Base-by-base conservation (phyloP, 2,329 filamentous ascomycete genomes). In the Penicillium expansum region DNA sequence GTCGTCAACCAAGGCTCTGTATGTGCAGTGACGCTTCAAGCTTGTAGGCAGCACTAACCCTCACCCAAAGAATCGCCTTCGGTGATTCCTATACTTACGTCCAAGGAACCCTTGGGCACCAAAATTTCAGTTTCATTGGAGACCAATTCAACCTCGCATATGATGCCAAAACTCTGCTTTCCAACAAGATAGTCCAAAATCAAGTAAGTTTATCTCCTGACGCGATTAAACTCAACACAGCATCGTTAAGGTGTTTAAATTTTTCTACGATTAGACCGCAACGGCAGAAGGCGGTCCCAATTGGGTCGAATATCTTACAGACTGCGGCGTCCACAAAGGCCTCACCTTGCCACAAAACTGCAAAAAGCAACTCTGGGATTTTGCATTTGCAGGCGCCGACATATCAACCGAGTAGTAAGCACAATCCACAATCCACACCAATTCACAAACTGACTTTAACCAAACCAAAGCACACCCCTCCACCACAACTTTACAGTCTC, bases 91-190 rank as follows among this genome's bases (percentile, higher is more conserved):
- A 71, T 24, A 71, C 80, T 1, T 85, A 77, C 54, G 75, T 83
- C 0, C 81, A 83, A 71, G 82, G 82, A 10, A 79, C 78, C 0
- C 67, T 75, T n/a, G 82, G 82, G 4, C 76, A 71, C 32, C 70
- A 77, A 52, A 80, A 82, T 57, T 83, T 74, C 62, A 81, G 77
- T 53, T 84, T 83, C 69, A 83, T 84, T 44, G 80, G 80, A n/a
- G 79, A 82, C 59, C 72, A 75, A 45, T 69, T 79, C n/a, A 71
- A 82, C 55, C 75, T 78, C 32, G 69, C 74, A 27, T 83, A 78
- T 62, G 76, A 77, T 0, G 68, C 77, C 0, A 52, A 72, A 8
- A 67, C 77, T 14, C 73, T 84, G 0, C 71, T 83, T 14, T 69
- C 69, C 1, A 71, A 82, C 62, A 69, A 74, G 56, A 84, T 84